Conservation (phyloP, 371 early-diverging fungal species). For the Rhizopus sp. region DNA sequence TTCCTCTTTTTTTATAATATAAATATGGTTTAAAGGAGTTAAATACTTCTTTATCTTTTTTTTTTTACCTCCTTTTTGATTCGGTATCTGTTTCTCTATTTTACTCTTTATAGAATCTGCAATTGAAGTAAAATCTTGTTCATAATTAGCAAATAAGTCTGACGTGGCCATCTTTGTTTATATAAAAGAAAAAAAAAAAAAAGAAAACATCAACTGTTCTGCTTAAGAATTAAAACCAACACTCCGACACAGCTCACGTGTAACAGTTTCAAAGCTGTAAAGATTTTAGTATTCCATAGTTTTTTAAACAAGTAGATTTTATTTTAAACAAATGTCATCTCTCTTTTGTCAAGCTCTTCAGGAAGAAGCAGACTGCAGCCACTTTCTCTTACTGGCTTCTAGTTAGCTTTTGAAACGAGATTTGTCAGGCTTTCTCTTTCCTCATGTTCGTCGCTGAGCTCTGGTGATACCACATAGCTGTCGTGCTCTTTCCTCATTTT, state of each 20-base stretch:
- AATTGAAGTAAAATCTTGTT: slow-evolving; percentile 79
- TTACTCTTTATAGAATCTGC: slow-evolving; percentile 62
- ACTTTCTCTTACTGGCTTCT: too few relatives aligned
- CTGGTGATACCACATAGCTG: too few relatives aligned
- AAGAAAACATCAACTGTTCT: not conserved
- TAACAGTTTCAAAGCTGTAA: too few relatives aligned
- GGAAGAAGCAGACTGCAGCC: too few relatives aligned
- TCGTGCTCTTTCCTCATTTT: too few relatives aligned
- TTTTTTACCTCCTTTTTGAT: slow-evolving; percentile 59
- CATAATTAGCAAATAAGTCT: slow-evolving; percentile 86
- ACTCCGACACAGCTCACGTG: not conserved
- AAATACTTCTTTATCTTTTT: not conserved
- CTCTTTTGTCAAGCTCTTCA: too few relatives aligned
- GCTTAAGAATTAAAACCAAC: not conserved
- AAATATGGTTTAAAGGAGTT: not conserved
- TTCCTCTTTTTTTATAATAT: slow-evolving; percentile 54
- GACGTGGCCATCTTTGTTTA: slow-evolving; percentile 36
- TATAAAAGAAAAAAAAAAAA: slow-evolving; percentile 3
- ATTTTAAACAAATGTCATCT: too few relatives aligned
- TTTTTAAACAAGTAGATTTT: too few relatives aligned
- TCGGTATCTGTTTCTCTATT: slow-evolving; percentile 61
- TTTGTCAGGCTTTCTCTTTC: too few relatives aligned
- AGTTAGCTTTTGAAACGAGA: too few relatives aligned
- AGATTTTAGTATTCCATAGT: too few relatives aligned
- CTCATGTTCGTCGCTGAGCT: too few relatives aligned